Base-by-base conservation (phyloP, 2,329 filamentous ascomycete species). In the Elsinoe fawcettii region DNA sequence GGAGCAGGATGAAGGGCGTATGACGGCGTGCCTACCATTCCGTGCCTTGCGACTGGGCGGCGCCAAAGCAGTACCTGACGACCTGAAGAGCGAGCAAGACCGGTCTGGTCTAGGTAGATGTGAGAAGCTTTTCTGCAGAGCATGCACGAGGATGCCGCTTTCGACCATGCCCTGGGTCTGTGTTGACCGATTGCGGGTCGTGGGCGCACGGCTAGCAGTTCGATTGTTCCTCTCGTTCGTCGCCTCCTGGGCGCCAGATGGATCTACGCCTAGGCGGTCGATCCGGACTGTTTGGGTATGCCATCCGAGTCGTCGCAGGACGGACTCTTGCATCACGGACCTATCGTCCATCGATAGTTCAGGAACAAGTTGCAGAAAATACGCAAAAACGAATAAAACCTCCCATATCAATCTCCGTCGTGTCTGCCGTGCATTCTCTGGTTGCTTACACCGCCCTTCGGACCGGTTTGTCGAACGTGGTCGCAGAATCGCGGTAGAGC, bases 181-280 rank as follows among this genome's bases (percentile, higher is more conserved):
- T 51, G 46, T 51, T 51, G 20, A 25, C 46, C 27, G 8, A 14
- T 51, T 25, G 49, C 49, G 49, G 49, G 32, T 37, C 49, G 25
- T 53, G 20, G 32, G 49, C 34, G 49, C 49, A 53, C 49, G 49
- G 49, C 49, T 39, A 37, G 49, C 49, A 39, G 34, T 36, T 36
- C 49, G 49, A 53, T 39, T 22, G 44, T 49, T 32, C 47, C 47
- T 53, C 49, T 37, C 49, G 49, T 53, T 53, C 49, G 25, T 53
- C 32, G 25, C 30, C 49, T 36, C 30, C 18, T 20, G 34, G 18
- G 49, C 49, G 49, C 49, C 49, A 36, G 49, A 53, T 53, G 49
- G 49, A 53, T 53, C 49, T 53, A 34, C 49, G 25, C 30, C 49
- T 53, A 39, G 49, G 49, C 49, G 30, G 49, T 37, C 49, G 49